phyloP scores from a whole-genome alignment of 352 stramenopile species.

The Phytophthora colocasiae region DNA sequence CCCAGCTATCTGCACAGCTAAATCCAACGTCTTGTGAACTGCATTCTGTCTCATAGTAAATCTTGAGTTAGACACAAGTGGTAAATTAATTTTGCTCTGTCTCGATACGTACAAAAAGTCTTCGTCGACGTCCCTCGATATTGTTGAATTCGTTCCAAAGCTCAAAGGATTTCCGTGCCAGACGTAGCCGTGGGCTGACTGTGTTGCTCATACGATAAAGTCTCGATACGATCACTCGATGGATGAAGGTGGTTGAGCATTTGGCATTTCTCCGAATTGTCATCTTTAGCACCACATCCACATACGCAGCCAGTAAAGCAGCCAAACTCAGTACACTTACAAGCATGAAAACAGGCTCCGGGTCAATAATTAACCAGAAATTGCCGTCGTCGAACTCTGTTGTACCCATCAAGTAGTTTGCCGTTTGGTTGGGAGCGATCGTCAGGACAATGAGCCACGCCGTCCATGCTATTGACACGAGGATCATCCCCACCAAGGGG shows the following conservation, averaged over 20 bases:
- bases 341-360: conserved; percentile 8
- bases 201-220: not conserved
- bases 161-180: not conserved
- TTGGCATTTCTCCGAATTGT: conserved; percentile 9
- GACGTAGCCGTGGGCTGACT: not conserved
- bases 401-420: conserved; percentile 58
- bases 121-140: conserved; percentile 19
- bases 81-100: no score
- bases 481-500: conserved; percentile 17
- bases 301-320: conserved; percentile 16
- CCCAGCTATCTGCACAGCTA: conserved; percentile 13
- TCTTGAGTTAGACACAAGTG: no score
- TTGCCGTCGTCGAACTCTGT: conserved; percentile 43
- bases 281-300: conserved; percentile 37
- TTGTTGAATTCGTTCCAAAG: conserved; percentile 27
- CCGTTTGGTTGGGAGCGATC: conserved; percentile 39
- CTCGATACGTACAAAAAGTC: conserved; percentile 15
- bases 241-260: not conserved
- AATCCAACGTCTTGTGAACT: conserved; percentile 19
- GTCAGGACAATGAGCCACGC: conserved; percentile 33
- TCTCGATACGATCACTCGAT: not conserved
- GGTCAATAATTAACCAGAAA: conserved; percentile 45
- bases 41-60: conserved; percentile 21
- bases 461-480: conserved; percentile 36
- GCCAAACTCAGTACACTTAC: conserved; percentile 24